These are phyloP conservation scores for Penicillium sp. DNA, from an alignment of 2,329 filamentous ascomycete species.

Conservation along the genomic window DNA sequence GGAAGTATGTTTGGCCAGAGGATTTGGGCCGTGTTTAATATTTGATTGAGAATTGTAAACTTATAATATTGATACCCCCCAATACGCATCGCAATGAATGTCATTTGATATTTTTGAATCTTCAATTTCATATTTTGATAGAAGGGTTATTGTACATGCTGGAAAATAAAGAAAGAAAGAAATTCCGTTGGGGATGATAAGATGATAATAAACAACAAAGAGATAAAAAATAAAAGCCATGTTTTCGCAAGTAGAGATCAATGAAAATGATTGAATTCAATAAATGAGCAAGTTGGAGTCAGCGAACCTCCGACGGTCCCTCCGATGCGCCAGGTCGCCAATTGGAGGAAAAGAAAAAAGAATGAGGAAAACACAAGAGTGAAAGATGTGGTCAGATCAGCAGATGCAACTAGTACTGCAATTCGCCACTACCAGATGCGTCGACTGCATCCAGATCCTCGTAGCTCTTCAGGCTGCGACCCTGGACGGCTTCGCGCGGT, in stretches of 20 bases:
- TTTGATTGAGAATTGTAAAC: background rate
- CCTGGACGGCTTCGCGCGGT: slow-evolving; percentile 87
- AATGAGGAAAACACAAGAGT: background rate
- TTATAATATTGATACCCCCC: background rate
- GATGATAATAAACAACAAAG: background rate
- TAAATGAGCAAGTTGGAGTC: slow-evolving; percentile 12
- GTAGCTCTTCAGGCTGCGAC: slow-evolving; percentile 91
- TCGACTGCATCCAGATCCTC: slow-evolving; percentile 91
- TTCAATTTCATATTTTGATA: slow-evolving; percentile 12
- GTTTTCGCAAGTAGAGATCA: slow-evolving; percentile 1
- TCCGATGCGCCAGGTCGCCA: slow-evolving; percentile 20
- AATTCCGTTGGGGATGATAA: background rate
- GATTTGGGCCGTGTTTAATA: background rate
- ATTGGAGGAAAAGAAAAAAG: background rate
- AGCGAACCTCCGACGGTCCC: slow-evolving; percentile 14
- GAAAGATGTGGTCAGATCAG: background rate
- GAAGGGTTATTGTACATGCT: slow-evolving; percentile 23
- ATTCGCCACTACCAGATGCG: slow-evolving; percentile 71
- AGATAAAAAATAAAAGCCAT: slow-evolving; percentile 1
- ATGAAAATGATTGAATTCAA: slow-evolving; percentile 4
- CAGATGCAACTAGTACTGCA: slow-evolving; percentile 70
- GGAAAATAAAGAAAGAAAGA: slow-evolving; percentile 5
- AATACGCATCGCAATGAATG: background rate
- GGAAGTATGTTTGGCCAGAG: background rate
- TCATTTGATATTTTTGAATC: slow-evolving; percentile 1